phyloP scores from a whole-genome alignment of 345 rosid genomes.

The Citrus maxima region DNA sequence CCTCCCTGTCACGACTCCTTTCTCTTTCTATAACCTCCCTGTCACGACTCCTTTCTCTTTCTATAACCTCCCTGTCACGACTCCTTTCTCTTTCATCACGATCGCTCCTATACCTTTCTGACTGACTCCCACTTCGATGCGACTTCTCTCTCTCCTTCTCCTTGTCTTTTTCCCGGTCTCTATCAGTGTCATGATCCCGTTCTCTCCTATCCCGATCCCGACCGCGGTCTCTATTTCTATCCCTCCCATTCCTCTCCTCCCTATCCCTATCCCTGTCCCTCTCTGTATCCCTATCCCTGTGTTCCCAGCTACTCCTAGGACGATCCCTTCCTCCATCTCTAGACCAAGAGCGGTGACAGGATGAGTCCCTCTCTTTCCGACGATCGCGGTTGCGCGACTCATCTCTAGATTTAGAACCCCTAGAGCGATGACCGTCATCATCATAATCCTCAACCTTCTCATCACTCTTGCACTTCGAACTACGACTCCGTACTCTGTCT shows the following conservation, averaged over 20 bases:
- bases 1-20: background rate
- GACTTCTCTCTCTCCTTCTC: conserved; percentile 47
- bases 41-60: conserved; percentile 44
- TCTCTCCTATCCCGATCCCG: conserved; percentile 42
- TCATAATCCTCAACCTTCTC: conserved; percentile 46
- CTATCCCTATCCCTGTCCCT: conserved; percentile 36
- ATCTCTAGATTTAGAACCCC: conserved; percentile 49
- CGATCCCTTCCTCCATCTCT: conserved; percentile 78
- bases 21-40: conserved; percentile 42
- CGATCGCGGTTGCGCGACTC: conserved; percentile 48
- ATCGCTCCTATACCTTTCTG: conserved; percentile 52
- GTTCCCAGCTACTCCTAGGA: conserved; percentile 55
- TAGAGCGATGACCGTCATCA: conserved; percentile 44
- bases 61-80: conserved; percentile 47
- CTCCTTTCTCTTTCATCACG: conserved; percentile 40
- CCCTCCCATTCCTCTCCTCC: conserved; percentile 45
- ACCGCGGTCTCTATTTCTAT: conserved; percentile 38
- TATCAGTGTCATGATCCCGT: conserved; percentile 31
- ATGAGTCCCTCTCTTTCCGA: conserved; percentile 37
- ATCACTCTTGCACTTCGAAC: conserved; percentile 54
- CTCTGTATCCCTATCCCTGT: conserved; percentile 51
- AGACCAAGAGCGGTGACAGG: conserved; percentile 52
- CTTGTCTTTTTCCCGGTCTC: conserved; percentile 34
- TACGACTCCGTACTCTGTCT: conserved; percentile 42
- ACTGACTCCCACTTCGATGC: conserved; percentile 52